These are phyloP conservation scores for Phialophora chinensis DNA, from an alignment of 2,329 filamentous ascomycete species.

Conservation along the genomic window DNA sequence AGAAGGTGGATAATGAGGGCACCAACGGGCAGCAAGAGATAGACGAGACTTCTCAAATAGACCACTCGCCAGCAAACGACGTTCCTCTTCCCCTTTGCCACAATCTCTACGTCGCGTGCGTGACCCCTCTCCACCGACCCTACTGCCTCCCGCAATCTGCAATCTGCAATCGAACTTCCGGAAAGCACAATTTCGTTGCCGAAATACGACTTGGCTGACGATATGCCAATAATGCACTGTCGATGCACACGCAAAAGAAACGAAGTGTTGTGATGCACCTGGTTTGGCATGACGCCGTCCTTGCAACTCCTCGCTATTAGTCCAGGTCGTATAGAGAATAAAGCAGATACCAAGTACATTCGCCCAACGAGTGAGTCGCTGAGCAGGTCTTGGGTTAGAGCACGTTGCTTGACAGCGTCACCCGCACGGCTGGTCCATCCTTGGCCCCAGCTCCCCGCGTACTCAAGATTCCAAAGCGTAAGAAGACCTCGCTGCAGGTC, in stretches of 20 bases:
- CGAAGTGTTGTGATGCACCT: neutral
- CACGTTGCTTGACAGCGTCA: constrained; percentile 1
- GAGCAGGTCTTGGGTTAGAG: constrained; percentile 1
- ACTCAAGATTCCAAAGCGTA: constrained; percentile 78
- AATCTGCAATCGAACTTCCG: neutral
- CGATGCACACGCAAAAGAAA: constrained; percentile 9
- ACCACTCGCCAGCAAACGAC: neutral
- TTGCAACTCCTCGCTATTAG: constrained; percentile 17
- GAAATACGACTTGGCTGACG: constrained; percentile 11
- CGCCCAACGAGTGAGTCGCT: no score
- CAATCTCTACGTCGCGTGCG: constrained; percentile 11
- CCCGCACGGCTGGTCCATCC: neutral
- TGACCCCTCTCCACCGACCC: constrained; percentile 7
- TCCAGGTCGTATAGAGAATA: neutral
- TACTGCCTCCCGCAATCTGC: constrained; percentile 9
- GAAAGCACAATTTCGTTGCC: constrained; percentile 13
- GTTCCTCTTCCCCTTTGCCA: constrained; percentile 14
- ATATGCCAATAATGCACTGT: neutral
- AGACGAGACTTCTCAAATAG: constrained; percentile 13
- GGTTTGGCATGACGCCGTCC: neutral
- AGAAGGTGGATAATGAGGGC: constrained; percentile 18
- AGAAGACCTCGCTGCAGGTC: constrained; percentile 84
- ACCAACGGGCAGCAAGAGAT: constrained; percentile 23
- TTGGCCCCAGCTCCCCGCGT: constrained; percentile 26
- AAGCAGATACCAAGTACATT: neutral